A percentile compares a stretch with the other conserved stretches of the same genome.
These are phyloP conservation scores for Penicillium oxalicum DNA, from an alignment of 2,329 filamentous ascomycete genomes.

Conservation along the genomic window DNA sequence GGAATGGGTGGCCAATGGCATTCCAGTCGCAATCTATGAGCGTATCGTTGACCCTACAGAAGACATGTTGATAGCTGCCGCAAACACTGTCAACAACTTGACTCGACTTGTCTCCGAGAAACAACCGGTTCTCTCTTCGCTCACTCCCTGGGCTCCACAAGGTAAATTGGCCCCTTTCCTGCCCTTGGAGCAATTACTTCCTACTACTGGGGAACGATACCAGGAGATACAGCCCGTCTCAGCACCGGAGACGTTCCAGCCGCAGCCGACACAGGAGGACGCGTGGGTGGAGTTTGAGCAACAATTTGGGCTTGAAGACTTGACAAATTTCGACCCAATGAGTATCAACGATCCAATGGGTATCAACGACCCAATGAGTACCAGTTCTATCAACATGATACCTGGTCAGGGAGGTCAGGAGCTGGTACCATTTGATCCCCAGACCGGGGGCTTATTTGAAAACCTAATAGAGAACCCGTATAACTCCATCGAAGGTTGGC, in stretches of 20 bases:
- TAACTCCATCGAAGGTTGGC: too few relatives aligned
- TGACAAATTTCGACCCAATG: too few relatives aligned
- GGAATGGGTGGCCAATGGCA: slow-evolving; percentile 16
- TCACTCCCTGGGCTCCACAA: neutral
- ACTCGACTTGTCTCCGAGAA: neutral
- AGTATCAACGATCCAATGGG: too few relatives aligned
- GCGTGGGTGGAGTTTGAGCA: too few relatives aligned
- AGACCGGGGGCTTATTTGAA: too few relatives aligned
- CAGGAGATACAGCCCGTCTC: neutral
- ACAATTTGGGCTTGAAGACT: too few relatives aligned
- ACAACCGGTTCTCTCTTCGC: neutral
- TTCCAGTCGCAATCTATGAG: slow-evolving; percentile 34
- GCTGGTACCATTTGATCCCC: too few relatives aligned
- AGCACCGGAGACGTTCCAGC: neutral
- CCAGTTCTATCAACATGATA: too few relatives aligned
- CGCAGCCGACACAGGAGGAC: too few relatives aligned
- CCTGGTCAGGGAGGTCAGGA: too few relatives aligned
- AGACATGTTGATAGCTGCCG: slow-evolving; percentile 12
- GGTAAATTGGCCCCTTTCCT: neutral
- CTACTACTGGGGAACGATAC: neutral
- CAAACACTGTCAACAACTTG: neutral
- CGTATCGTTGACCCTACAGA: slow-evolving; percentile 23
- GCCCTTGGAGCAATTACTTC: neutral
- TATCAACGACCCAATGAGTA: too few relatives aligned
- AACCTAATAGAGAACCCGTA: too few relatives aligned